These are phyloP conservation scores for Primulina eburnea DNA, from an alignment of 257 asterid genomes.

Conservation along the genomic window DNA sequence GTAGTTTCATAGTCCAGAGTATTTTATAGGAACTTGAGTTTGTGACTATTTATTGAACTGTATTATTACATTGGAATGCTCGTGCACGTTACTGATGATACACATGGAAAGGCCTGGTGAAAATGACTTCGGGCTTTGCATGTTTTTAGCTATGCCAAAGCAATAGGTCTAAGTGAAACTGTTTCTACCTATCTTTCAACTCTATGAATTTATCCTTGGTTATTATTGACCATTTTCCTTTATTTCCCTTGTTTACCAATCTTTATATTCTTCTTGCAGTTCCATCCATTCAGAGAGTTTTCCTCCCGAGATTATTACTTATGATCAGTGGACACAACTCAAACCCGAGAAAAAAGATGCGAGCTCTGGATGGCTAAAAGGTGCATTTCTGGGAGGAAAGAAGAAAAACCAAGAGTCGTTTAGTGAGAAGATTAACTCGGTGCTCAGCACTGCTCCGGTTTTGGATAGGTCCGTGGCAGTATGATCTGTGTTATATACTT, in stretches of 20 bases:
- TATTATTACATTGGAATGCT: not conserved
- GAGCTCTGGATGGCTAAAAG: slow-evolving; percentile 79
- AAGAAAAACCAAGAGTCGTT: slow-evolving; percentile 64
- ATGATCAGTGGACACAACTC: slow-evolving; percentile 67
- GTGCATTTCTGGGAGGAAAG: slow-evolving; percentile 67
- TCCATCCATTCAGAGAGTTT: slow-evolving; percentile 47
- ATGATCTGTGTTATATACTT: slow-evolving; percentile 18
- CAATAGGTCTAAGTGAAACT: not conserved
- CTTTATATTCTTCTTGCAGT: slow-evolving; percentile 47
- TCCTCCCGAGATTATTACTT: slow-evolving; percentile 74
- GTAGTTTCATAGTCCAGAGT: not conserved
- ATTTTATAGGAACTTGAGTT: slow-evolving; percentile 1
- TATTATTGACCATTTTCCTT: not conserved
- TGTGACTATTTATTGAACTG: slow-evolving; percentile 5
- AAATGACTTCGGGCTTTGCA: not conserved
- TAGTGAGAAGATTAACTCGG: slow-evolving; percentile 51
- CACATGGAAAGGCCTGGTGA: not conserved
- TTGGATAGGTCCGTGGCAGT: slow-evolving; percentile 69
- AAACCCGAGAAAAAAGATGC: slow-evolving; percentile 52
- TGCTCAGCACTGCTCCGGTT: slow-evolving; percentile 81
- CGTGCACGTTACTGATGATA: not conserved
- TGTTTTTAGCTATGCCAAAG: slow-evolving; percentile 7
- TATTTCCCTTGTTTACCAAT: slow-evolving; percentile 15
- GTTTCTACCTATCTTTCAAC: slow-evolving; percentile 13
- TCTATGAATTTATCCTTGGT: slow-evolving; percentile 7